These are phyloP conservation scores for Phytophthora sp. DNA, from an alignment of 352 stramenopile species.

Conservation along the genomic window DNA sequence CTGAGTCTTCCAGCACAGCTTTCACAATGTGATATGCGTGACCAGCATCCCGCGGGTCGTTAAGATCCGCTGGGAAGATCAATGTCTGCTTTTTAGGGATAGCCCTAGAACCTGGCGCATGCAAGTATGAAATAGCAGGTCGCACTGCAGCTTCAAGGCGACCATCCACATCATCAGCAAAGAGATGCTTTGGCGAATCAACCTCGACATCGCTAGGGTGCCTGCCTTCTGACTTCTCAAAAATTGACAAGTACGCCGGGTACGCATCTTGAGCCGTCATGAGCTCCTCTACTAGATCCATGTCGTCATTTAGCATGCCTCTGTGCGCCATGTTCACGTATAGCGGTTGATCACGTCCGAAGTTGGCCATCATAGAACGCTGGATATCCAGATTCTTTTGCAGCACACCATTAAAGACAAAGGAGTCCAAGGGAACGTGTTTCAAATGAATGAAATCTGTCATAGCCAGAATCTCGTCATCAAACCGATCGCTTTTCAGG, in stretches of 20 bases:
- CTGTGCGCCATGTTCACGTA: constrained; percentile 73
- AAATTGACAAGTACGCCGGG: constrained; percentile 73
- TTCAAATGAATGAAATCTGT: constrained; percentile 82
- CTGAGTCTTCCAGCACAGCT: constrained; percentile 66
- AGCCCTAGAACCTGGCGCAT: constrained; percentile 49
- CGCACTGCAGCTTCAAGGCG: constrained; percentile 55
- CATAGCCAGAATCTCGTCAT: constrained; percentile 74
- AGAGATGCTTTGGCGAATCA: constrained; percentile 44
- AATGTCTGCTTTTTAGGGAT: constrained; percentile 78
- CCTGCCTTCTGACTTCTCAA: constrained; percentile 38
- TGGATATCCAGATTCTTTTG: constrained; percentile 72
- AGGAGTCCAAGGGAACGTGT: constrained; percentile 75
- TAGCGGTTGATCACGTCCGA: constrained; percentile 81
- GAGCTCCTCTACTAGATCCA: constrained; percentile 75
- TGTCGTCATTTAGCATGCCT: constrained; percentile 59
- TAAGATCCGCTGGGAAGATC: constrained; percentile 64
- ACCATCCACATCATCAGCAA: constrained; percentile 67
- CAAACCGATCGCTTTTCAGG: constrained; percentile 52
- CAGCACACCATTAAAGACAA: constrained; percentile 89
- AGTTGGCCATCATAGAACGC: constrained; percentile 72
- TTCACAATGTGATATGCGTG: constrained; percentile 69
- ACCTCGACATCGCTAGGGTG: constrained; percentile 19
- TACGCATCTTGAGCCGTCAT: constrained; percentile 66
- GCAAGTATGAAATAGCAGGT: constrained; percentile 62
- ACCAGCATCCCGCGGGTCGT: constrained; percentile 53